Evolutionary conservation across 2,329 filamentous ascomycete species (phyloP).

Genomic region (Claviceps africana): DNA sequence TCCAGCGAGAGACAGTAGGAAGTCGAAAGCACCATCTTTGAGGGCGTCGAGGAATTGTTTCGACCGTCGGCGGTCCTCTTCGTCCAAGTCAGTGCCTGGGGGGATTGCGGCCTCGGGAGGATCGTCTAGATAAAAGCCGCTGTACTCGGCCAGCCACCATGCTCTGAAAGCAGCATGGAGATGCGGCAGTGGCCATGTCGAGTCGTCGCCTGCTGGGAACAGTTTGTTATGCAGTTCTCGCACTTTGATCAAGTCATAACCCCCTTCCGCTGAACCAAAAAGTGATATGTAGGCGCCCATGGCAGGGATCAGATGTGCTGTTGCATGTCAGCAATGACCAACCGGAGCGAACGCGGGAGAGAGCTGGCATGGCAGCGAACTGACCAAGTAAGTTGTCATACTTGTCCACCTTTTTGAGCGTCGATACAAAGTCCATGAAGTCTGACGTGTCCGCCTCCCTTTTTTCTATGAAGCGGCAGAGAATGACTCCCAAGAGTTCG

Average conservation of each 20-base stretch:
- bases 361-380: slow-evolving; percentile 5
- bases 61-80: slow-evolving; percentile 56
- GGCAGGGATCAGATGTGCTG: slow-evolving; percentile 69
- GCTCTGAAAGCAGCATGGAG: slow-evolving; percentile 66
- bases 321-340: background rate
- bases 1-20: slow-evolving; percentile 71
- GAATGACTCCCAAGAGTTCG: slow-evolving; percentile 69
- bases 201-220: slow-evolving; percentile 49
- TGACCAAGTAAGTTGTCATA: slow-evolving; percentile 53
- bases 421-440: slow-evolving; percentile 56
- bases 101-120: slow-evolving; percentile 42
- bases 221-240: slow-evolving; percentile 56
- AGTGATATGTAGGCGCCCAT: slow-evolving; percentile 63
- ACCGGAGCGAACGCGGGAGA: slow-evolving; percentile 1
- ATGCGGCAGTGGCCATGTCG: slow-evolving; percentile 57
- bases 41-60: slow-evolving; percentile 63
- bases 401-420: slow-evolving; percentile 56
- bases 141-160: slow-evolving; percentile 91
- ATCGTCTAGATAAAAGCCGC: slow-evolving; percentile 72
- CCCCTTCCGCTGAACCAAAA: slow-evolving; percentile 65
- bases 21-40: slow-evolving; percentile 84
- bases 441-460: slow-evolving; percentile 57
- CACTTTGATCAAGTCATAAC: slow-evolving; percentile 52
- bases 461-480: slow-evolving; percentile 65
- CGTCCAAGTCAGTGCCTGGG: slow-evolving; percentile 47